These are phyloP conservation scores for Pythium aquatile DNA, from an alignment of 352 stramenopile genomes.

Conservation along the genomic window DNA sequence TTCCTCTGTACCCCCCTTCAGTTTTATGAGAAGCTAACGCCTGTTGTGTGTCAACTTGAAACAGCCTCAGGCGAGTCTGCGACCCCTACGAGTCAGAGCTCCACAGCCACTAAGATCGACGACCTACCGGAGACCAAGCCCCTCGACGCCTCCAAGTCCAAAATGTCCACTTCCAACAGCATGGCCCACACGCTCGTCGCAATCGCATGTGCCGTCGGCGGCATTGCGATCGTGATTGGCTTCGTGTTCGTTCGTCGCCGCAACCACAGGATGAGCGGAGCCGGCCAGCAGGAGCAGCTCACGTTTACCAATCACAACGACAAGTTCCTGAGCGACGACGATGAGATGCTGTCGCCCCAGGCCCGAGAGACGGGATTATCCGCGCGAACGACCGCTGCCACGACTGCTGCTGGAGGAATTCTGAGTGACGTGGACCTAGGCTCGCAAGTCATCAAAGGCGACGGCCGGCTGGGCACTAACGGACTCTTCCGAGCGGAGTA, in stretches of 20 bases:
- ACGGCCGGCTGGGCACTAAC: slow-evolving; percentile 20
- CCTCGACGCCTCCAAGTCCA: slow-evolving; percentile 1
- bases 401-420: slow-evolving; percentile 2
- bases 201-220: slow-evolving; percentile 16
- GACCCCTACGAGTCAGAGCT: background rate
- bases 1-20: background rate
- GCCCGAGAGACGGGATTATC: background rate
- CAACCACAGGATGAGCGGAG: background rate
- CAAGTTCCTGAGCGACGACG: slow-evolving; percentile 19
- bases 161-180: slow-evolving; percentile 1
- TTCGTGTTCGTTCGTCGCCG: slow-evolving; percentile 20
- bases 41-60: background rate
- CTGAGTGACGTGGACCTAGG: slow-evolving; percentile 21
- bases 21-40: background rate
- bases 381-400: slow-evolving; percentile 9
- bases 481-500: slow-evolving; percentile 38
- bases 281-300: slow-evolving; percentile 6
- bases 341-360: background rate
- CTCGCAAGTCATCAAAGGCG: background rate
- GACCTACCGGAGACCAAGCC: background rate
- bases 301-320: slow-evolving; percentile 21
- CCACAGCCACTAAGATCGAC: background rate
- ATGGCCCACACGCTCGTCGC: slow-evolving; percentile 12
- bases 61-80: background rate
- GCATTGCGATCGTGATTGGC: slow-evolving; percentile 13